Evolutionary conservation across 805 yeast genomes (phyloP).

Genomic region (Sporopachydermia lactativora): DNA sequence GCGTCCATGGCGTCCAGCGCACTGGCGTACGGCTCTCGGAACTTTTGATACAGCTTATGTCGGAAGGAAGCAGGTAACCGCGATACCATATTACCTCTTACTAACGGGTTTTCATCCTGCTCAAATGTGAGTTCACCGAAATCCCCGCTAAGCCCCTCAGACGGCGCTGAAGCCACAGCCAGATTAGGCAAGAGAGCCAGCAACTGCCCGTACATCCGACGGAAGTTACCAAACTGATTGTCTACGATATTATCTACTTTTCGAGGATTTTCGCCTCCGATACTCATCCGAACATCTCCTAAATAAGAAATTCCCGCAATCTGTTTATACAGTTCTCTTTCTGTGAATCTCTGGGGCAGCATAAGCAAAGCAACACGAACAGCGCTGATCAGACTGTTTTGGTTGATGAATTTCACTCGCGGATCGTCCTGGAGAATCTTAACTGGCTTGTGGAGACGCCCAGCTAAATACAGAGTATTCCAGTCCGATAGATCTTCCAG

Average conservation of each 20-base stretch:
- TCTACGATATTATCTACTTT: slow-evolving; percentile 76
- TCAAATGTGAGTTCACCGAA: slow-evolving; percentile 15
- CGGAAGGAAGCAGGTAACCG: slow-evolving; percentile 38
- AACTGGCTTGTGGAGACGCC: slow-evolving; percentile 90
- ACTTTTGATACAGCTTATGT: slow-evolving; percentile 21
- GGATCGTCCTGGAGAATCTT: slow-evolving; percentile 55
- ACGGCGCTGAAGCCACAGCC: slow-evolving; percentile 7
- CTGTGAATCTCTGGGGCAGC: slow-evolving; percentile 35
- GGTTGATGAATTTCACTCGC: slow-evolving; percentile 50
- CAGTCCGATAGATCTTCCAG: slow-evolving; percentile 67
- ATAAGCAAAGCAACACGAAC: slow-evolving; percentile 52
- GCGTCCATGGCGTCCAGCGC: slow-evolving; percentile 5
- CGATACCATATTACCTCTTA: slow-evolving; percentile 28
- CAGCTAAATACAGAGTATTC: slow-evolving; percentile 79
- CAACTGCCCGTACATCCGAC: slow-evolving; percentile 59
- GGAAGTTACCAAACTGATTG: slow-evolving; percentile 59
- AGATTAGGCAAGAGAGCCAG: slow-evolving; percentile 28
- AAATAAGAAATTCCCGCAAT: slow-evolving; percentile 72
- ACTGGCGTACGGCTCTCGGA: slow-evolving; percentile 7
- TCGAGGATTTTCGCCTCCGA: slow-evolving; percentile 86
- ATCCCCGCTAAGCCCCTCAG: slow-evolving; percentile 13
- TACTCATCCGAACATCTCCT: slow-evolving; percentile 78
- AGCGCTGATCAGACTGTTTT: slow-evolving; percentile 66
- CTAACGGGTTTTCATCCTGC: slow-evolving; percentile 22
- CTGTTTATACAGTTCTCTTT: slow-evolving; percentile 54